These are phyloP conservation scores for Phytophthora fragariaefolia DNA, from an alignment of 352 stramenopile species.

Conservation along the genomic window DNA sequence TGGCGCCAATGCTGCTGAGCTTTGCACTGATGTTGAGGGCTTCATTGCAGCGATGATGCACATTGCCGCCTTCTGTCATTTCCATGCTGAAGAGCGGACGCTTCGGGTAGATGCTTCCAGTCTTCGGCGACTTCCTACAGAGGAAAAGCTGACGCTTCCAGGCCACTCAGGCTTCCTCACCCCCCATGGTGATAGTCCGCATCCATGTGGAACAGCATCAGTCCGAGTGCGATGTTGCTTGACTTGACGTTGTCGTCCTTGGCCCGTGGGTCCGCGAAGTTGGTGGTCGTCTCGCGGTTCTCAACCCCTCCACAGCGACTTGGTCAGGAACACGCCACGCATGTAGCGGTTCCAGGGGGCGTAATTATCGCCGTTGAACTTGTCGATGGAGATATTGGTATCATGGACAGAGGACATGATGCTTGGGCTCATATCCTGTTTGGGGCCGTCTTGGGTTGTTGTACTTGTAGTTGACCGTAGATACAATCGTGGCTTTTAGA, in stretches of 20 bases:
- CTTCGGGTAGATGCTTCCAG: constrained; percentile 34
- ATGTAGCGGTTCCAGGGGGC: too few relatives aligned
- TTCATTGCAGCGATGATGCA: constrained; percentile 23
- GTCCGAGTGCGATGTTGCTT: constrained; percentile 31
- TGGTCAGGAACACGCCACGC: constrained; percentile 33
- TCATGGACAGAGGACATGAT: constrained; percentile 11
- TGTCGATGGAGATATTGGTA: too few relatives aligned
- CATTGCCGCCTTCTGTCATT: constrained; percentile 19
- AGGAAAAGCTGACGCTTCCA: constrained; percentile 15
- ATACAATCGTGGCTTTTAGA: background rate
- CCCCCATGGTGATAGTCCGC: constrained; percentile 31
- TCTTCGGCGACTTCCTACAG: constrained; percentile 23
- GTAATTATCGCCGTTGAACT: too few relatives aligned
- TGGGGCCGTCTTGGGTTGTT: constrained; percentile 5
- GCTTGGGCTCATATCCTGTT: constrained; percentile 9
- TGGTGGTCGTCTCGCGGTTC: constrained; percentile 23
- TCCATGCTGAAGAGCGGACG: constrained; percentile 28
- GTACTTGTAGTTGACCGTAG: too few relatives aligned
- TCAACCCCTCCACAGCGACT: constrained; percentile 31
- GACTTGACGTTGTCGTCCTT: constrained; percentile 33
- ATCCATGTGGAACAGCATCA: constrained; percentile 39
- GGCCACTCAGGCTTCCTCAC: constrained; percentile 31
- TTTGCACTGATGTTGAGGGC: constrained; percentile 22
- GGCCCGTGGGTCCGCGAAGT: constrained; percentile 17
- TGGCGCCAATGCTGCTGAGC: constrained; percentile 5